Conservation (phyloP, 1,284 basidiomycete genomes). For the Leccinum solheimii region DNA sequence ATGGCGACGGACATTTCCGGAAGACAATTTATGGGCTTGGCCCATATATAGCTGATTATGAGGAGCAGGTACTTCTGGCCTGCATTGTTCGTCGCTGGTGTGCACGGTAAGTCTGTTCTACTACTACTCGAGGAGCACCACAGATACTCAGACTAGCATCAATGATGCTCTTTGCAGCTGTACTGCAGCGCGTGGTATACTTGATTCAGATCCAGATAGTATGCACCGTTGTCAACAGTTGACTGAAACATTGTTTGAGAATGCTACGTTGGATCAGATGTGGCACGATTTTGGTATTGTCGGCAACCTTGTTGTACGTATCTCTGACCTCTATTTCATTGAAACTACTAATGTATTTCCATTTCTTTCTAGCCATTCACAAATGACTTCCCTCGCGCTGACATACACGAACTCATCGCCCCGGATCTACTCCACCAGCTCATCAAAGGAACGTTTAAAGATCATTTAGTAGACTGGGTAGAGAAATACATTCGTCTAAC, state of each 20-base stretch:
- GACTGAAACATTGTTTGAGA: not conserved
- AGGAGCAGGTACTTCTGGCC: not conserved
- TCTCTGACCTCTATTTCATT: not conserved
- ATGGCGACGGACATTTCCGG: too few relatives aligned
- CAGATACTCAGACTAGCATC: too few relatives aligned
- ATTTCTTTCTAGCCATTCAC: slow-evolving; percentile 6
- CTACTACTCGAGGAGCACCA: too few relatives aligned
- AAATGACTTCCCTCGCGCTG: slow-evolving; percentile 1
- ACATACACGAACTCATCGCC: not conserved
- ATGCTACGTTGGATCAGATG: not conserved
- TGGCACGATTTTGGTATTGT: slow-evolving; percentile 4
- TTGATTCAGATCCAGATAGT: not conserved
- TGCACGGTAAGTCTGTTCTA: slow-evolving; percentile 1
- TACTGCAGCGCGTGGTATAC: not conserved
- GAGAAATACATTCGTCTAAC: not conserved
- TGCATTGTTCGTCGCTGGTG: not conserved
- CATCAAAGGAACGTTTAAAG: slow-evolving; percentile 4
- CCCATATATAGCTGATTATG: slow-evolving; percentile 1
- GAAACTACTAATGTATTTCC: not conserved
- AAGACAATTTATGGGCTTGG: not conserved
- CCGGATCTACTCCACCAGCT: slow-evolving; percentile 5
- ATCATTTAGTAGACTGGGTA: slow-evolving; percentile 4
- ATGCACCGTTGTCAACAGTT: not conserved
- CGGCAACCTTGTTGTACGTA: not conserved
- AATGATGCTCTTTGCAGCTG: not conserved